Percentiles rank a stretch among this genome's conserved stretches.
These are phyloP conservation scores for Neotropicomus parvogracilis DNA, from an alignment of 1,284 basidiomycete species.

Conservation along the genomic window DNA sequence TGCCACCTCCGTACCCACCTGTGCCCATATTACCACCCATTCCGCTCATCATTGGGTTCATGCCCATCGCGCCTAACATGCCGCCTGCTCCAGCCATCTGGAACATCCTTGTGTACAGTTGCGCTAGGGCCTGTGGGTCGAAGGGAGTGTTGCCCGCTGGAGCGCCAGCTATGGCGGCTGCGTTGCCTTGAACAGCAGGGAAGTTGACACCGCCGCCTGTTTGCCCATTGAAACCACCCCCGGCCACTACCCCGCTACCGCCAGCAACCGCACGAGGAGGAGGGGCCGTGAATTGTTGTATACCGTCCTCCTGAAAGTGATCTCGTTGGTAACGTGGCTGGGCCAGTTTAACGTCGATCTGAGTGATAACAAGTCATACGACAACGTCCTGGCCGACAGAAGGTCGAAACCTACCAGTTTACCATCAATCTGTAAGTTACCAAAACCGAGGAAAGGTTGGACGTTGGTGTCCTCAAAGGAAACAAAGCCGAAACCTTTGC, in stretches of 20 bases:
- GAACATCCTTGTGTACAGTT: conserved; percentile 81
- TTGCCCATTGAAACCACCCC: conserved; percentile 19
- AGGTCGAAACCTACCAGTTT: conserved; percentile 62
- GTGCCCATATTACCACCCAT: conserved; percentile 39
- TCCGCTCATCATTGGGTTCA: conserved; percentile 26
- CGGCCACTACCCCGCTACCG: conserved; percentile 21
- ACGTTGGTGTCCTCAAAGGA: conserved; percentile 91
- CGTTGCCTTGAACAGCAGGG: conserved; percentile 24
- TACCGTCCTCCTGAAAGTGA: conserved; percentile 40
- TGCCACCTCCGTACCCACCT: conserved; percentile 37
- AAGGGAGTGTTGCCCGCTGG: conserved; percentile 56
- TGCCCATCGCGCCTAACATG: conserved; percentile 41
- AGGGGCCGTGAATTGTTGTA: conserved; percentile 34
- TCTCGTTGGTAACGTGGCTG: conserved; percentile 83
- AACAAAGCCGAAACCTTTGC: conserved; percentile 98
- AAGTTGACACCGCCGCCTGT: conserved; percentile 28
- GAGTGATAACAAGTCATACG: conserved; percentile 7
- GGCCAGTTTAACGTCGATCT: conserved; percentile 95
- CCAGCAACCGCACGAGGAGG: conserved; percentile 5
- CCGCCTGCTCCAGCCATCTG: conserved; percentile 56
- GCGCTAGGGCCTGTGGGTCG: conserved; percentile 76
- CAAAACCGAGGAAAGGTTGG: conserved; percentile 79
- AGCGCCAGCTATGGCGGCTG: conserved; percentile 22
- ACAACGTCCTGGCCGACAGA: not conserved
- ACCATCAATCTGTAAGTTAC: conserved; percentile 87